Evolutionary conservation across 2,329 filamentous ascomycete genomes (phyloP).

Genomic region (Podosphaera aphanis): DNA sequence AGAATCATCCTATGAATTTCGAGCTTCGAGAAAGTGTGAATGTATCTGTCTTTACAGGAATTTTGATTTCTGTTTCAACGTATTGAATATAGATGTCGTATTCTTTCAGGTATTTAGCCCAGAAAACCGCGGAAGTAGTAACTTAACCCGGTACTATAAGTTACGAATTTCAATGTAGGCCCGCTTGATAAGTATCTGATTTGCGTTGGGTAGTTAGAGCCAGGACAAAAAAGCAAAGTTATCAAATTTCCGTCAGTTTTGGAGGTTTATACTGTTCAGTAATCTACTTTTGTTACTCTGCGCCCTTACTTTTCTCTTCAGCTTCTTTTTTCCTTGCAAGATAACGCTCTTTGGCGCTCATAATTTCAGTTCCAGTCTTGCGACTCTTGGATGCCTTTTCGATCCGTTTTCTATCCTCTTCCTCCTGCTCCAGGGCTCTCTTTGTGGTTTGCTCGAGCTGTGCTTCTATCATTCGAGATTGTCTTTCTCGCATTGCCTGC

Average conservation of each 20-base stretch:
- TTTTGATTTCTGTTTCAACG: no score
- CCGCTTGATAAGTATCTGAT: no score
- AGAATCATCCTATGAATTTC: no score
- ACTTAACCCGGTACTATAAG: no score
- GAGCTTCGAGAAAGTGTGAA: no score
- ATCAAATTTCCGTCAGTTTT: background rate
- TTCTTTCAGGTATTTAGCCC: no score
- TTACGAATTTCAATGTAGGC: no score
- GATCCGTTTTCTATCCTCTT: constrained; percentile 34
- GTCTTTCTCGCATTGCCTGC: constrained; percentile 48
- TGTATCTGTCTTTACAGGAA: no score
- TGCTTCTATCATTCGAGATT: constrained; percentile 56
- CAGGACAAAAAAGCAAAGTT: no score
- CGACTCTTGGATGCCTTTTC: constrained; percentile 49
- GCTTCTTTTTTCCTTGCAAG: constrained; percentile 53
- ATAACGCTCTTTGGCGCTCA: constrained; percentile 44
- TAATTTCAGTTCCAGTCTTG: constrained; percentile 1
- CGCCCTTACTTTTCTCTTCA: constrained; percentile 24
- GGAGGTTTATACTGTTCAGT: background rate
- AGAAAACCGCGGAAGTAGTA: no score
- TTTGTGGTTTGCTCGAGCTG: constrained; percentile 55
- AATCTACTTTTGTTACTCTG: background rate
- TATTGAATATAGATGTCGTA: no score
- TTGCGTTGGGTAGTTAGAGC: no score
- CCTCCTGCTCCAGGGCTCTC: constrained; percentile 44